Percentiles rank a stretch among this genome's conserved stretches.
Conservation (phyloP, 139 green algal species). For the Dunaliella sp. region DNA sequence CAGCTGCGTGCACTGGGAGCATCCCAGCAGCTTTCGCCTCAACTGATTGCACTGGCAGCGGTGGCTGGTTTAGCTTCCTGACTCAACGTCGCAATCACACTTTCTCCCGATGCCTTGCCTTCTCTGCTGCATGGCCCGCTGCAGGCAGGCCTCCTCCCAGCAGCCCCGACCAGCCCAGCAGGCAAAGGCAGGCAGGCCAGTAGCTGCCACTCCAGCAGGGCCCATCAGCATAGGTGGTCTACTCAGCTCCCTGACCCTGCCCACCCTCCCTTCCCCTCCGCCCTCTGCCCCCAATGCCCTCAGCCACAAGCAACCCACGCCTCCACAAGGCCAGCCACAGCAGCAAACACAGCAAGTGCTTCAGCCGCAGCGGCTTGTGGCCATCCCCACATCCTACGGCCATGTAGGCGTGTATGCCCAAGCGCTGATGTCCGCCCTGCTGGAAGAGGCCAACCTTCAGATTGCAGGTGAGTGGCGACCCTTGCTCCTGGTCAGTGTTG, state of each 20-base stretch:
- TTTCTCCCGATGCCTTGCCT: no score
- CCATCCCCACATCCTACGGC: background rate
- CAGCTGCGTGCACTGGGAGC: no score
- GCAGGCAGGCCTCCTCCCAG: background rate
- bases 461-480: constrained; percentile 21
- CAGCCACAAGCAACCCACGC: background rate
- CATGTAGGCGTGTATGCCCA: background rate
- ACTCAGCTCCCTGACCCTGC: background rate
- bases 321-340: background rate
- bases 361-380: background rate
- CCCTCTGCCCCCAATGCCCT: background rate
- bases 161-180: background rate
- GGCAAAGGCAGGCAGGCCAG: background rate
- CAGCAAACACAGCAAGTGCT: background rate
- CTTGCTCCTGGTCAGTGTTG: background rate
- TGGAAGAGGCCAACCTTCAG: constrained; percentile 61
- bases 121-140: no score
- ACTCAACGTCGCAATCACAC: no score
- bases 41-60: no score
- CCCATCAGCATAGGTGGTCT: no score
- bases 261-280: background rate
- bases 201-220: no score
- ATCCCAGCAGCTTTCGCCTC: no score
- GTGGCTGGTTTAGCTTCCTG: no score
- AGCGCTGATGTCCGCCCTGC: constrained; percentile 33